Conservation (phyloP, 2,329 filamentous ascomycete genomes). For the Hymenoscyphus linearis region DNA sequence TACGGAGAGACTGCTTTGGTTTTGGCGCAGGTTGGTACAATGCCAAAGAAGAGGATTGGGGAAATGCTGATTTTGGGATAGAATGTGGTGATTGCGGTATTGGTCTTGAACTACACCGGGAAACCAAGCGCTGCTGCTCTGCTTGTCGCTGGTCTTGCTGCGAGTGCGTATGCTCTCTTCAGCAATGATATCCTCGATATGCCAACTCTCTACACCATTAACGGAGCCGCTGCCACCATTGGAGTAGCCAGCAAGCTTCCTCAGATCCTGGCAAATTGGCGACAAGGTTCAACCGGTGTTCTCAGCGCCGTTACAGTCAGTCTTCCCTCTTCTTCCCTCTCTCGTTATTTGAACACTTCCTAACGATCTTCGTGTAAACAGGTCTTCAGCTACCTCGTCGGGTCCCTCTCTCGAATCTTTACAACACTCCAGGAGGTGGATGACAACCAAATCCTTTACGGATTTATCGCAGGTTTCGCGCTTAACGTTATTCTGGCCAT, state of each 20-base stretch:
- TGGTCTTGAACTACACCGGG: conserved; percentile 81
- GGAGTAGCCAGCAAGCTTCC: conserved; percentile 88
- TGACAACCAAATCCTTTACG: conserved; percentile 92
- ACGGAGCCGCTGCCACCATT: conserved; percentile 77
- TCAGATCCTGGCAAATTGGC: conserved; percentile 83
- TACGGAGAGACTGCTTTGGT: conserved; percentile 95
- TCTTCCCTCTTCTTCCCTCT: conserved; percentile 6
- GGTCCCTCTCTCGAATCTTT: conserved; percentile 91
- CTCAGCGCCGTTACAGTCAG: conserved; percentile 92
- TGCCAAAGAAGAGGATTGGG: not conserved
- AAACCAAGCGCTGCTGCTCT: conserved; percentile 62
- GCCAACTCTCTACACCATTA: conserved; percentile 51
- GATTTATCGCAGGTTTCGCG: conserved; percentile 85
- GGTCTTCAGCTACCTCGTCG: conserved; percentile 97
- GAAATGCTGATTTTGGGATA: conserved; percentile 35
- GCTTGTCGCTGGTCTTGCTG: conserved; percentile 73
- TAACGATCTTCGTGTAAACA: conserved; percentile 35
- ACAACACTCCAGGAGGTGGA: conserved; percentile 97
- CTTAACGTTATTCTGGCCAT: conserved; percentile 80
- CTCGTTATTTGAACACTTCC: not conserved
- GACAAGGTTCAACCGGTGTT: conserved; percentile 85
- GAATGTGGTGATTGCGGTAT: conserved; percentile 81
- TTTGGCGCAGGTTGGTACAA: conserved; percentile 48
- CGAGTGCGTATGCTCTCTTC: conserved; percentile 65
- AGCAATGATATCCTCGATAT: conserved; percentile 58